Evolutionary conservation across 129 eudicot genomes (phyloP), one percentile per base, ranked within the genome.

Genomic region (Pittosporum tobira): DNA sequence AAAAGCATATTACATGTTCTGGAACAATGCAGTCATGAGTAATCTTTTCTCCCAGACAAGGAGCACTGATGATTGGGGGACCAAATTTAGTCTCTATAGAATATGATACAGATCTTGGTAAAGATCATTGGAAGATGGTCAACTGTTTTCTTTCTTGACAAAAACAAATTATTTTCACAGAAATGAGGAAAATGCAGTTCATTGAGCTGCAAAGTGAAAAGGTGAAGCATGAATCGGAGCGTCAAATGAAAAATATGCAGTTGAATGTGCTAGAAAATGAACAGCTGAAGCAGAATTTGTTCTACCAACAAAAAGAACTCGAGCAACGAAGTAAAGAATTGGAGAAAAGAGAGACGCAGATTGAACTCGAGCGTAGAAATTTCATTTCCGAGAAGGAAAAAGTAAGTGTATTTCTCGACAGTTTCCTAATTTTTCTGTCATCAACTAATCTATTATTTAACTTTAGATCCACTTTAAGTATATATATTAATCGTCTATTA

Each of bases 131-230:
- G 46, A 11, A 40, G 14, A 40, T 40, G 46, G 46, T 16, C 37
- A 22, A 21, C 14, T 59, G 0, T 29, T 28, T 50, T 7, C 36
- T 4, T 66, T 52, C 34, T 30, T 70, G 37, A 71, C 20, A 46
- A 50, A 24, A 48, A 51, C 67, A 10, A 23, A 15, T 30, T 79
- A 38, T 12, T 59, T 51, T 38, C 59, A 13, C 66, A 81, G 88
- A 77, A 66, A 77, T 65, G 84, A 71, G 76, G 71, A 81, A 73
- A 60, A 66, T 70, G 79, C 83, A 74, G 63, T 59, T 66, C 43
- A 67, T 74, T 31, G 79, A 75, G 72, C 59, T 46, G 36, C 76
- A 77, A 67, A 70, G 68, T 68, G 73, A 77, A 55, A 75, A 81
- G 54, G 55, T 73, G 68, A 81, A 73, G 67, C 36, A 57, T 59